Conservation (phyloP, 345 rosid genomes). For the Eutrema yunnanense region DNA sequence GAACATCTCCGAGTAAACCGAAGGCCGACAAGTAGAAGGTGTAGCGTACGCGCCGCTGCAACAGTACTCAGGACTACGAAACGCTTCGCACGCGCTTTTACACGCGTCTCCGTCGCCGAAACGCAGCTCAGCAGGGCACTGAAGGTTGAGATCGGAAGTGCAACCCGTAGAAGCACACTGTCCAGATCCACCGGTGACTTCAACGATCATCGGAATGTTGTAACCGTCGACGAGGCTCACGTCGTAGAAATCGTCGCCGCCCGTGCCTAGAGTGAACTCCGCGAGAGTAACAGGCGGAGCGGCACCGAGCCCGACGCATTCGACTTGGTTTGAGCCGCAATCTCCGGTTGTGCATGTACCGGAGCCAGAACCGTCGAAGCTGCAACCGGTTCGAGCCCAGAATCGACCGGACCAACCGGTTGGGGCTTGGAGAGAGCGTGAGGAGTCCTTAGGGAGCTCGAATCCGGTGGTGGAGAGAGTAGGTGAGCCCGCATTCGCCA, state of each 20-base stretch:
- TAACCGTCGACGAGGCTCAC: conserved; percentile 96
- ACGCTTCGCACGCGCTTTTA: conserved; percentile 92
- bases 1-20: conserved; percentile 84
- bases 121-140: conserved; percentile 71
- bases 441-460: conserved; percentile 47
- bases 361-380: conserved; percentile 51
- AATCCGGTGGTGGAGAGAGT: conserved; percentile 59
- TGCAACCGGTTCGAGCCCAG: conserved; percentile 73
- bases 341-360: conserved; percentile 62
- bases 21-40: conserved; percentile 76
- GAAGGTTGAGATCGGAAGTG: conserved; percentile 60
- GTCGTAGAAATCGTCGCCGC: conserved; percentile 88
- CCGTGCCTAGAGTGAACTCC: conserved; percentile 74
- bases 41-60: conserved; percentile 93
- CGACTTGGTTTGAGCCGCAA: conserved; percentile 67
- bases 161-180: conserved; percentile 76
- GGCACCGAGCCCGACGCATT: conserved; percentile 72
- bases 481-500: conserved; percentile 61
- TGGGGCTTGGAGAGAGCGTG: conserved; percentile 63
- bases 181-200: conserved; percentile 76
- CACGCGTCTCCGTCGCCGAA: conserved; percentile 69
- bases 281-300: conserved; percentile 82
- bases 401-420: conserved; percentile 82
- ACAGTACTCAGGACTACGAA: conserved; percentile 87
- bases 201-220: conserved; percentile 76